Evolutionary conservation across 164 flowering plant species (phyloP), one percentile per base, ranked within the genome.

Genomic region (Umbellularia californica): DNA sequence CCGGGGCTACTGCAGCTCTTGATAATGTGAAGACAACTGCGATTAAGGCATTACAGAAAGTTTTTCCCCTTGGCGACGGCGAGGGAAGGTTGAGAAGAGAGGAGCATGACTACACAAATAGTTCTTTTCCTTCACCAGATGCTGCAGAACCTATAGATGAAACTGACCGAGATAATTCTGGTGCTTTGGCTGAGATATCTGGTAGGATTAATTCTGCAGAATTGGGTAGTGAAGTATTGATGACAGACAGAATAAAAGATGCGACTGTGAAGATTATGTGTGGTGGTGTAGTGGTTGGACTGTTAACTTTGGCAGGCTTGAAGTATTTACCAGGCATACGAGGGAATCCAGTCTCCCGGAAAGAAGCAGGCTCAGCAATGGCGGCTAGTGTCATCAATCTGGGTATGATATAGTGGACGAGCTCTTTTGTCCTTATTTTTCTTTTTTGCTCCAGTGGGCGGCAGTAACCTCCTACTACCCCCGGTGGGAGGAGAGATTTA

Each of bases 1-100:
- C 97, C 51, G 92, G 84, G 78, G 98, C 97, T 69, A 86, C 96
- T 63, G 97, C 97, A 3, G 98, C 87, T 75, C 86, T 92, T 72
- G 97, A 85, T 82, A 91, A 80, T 83, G 93, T 93, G 67, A 92
- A 90, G 84, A 79, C 82, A 65, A 90, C 94, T 77, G 94, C 95
- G 51, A 81, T 95, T 74, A 85, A 87, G 81, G 99, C 97, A 68
- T 76, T 95, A 81, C 86, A 81, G 81, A 95, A 89, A 81, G 98
- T 95, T 55, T 95, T 95, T 82, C 98, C 97, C 50, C 77, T 77
- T 50, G 81, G 82, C 74, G 74, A 76, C 2, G 70, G 68, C 52
- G 87, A 85, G 58, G 85, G 81, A 76, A 80, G 66, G 73, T 62
- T 75, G 58, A 77, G 71, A 76, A 75, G 55, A 68, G 76, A 80